Evolutionary conservation across 179 eudicot species (phyloP), one percentile per base, ranked within the genome.

Genomic region (Silene vulgaris): DNA sequence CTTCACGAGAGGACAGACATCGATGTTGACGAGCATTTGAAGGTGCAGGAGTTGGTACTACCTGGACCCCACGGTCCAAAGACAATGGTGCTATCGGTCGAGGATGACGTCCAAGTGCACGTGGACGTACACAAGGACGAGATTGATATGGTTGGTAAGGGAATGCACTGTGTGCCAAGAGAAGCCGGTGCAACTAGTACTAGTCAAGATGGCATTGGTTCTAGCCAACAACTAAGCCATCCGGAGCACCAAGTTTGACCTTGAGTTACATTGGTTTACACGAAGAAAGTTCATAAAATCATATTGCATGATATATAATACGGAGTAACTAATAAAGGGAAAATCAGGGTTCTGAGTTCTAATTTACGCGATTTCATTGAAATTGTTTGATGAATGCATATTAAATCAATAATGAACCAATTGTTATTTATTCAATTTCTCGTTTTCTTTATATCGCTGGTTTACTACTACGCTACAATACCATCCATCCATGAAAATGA

Each of bases 81-180:
- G 79, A 65, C 78, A 16, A 73, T 83, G 57, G 75, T 83, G 60
- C 20, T 88, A 16, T 72, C 85, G 14, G 78, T 87, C 0, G 88
- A 85, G 60, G 95, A 83, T 9, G 90, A 87, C 61, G 74, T 87
- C n/a, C 88, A 75, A 35, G 79, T 79, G 21, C 80, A 85, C 19
- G 80, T 84, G 50, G 84, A 81, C 28, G 72, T 76, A 3, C 77
- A 61, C 52, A 86, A 76, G 81, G 77, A 80, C 17, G 87, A 86
- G 78, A 5, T 74, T 26, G 84, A 77, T 56, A 66, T 66, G 80
- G 69, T 72, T 23, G 81, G 74, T 45, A 64, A 81, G 64, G 81
- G 80, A 57, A 5, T 77, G 75, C 77, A 74, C 62, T 73, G 62
- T 48, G 66, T 75, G 71, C 62, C 86, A 35, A 62, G n/a, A 77